Evolutionary conservation across 805 yeast genomes (phyloP), one percentile per base, ranked within the genome.

Genomic region (Tetrapisispora iriomotensis): DNA sequence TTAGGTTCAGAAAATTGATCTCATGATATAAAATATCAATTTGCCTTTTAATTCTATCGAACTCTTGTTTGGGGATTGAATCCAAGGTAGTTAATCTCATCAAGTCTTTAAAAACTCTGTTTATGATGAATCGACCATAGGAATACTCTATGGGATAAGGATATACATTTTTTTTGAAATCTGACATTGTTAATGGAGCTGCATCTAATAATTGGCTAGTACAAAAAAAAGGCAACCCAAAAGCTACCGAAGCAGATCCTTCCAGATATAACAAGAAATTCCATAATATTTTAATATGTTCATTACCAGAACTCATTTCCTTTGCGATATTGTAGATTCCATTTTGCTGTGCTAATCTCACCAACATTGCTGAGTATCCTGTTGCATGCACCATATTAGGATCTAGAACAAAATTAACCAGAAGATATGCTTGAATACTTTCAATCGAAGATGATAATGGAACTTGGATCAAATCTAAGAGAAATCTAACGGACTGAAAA

Each of bases 181-280:
- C 39, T 6, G 23, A 19, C 6, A 15, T 19, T 3, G 51, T 46
- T 14, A 52, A 29, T 3, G 45, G 40, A 6, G 45, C 44, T 14
- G 37, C 36, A 23, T 39, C 28, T 28, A 48, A 36, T 17, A 49
- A 26, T 6, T 35, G 28, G 15, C 41, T 36, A 5, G 55, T 36
- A 6, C 51, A 40, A n/a, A 43, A 37, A 32, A 51, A 56, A 20
- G 54, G 47, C 20, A 52, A 45, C 4, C 61, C 61, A 26, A 50
- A 45, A 2, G 47, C 58, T n/a, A 56, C 61, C 3, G 60, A 50
- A 2, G 61, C 47, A 3, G 60, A 56, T 1, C 60, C 61, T 36
- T 56, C 61, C 10, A 52, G 36, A 33, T 50, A 56, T 19, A 54
- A 44, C 2, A 54, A 27, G 35, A 39, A 47, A 38, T 49, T 49